Evolutionary conservation across 2,329 filamentous ascomycete genomes (phyloP).

Genomic region (Mariannaea sp.): DNA sequence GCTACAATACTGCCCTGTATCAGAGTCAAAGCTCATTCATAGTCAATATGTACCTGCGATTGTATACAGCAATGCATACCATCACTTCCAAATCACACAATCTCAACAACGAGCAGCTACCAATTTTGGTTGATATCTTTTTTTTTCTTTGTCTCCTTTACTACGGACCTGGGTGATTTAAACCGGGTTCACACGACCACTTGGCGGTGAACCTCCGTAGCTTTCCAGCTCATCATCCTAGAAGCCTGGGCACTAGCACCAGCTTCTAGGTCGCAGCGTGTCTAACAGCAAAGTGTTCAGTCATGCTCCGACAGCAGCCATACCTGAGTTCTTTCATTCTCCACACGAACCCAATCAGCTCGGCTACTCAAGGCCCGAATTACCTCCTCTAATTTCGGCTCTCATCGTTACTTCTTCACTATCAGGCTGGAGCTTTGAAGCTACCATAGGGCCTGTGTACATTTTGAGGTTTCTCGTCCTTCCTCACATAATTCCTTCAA

Average conservation of each 20-base stretch:
- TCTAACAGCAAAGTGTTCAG: conserved; percentile 28
- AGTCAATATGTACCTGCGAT: too few species aligned
- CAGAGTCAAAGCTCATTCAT: too few species aligned
- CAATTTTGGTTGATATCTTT: conserved; percentile 24
- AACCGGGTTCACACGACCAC: conserved; percentile 36
- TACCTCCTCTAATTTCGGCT: conserved; percentile 31
- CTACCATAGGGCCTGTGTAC: conserved; percentile 61
- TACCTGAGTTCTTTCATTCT: conserved; percentile 27
- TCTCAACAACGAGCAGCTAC: not conserved
- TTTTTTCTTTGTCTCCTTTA: conserved; percentile 31
- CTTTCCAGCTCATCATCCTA: conserved; percentile 32
- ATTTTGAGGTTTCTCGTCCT: conserved; percentile 32
- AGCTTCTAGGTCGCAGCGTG: conserved; percentile 28
- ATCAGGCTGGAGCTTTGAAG: conserved; percentile 68
- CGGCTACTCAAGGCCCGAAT: conserved; percentile 27
- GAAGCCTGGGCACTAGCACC: conserved; percentile 38
- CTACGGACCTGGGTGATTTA: conserved; percentile 33
- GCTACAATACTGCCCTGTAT: too few species aligned
- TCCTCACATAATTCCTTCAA: conserved; percentile 45
- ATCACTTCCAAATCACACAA: too few species aligned
- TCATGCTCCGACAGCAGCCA: conserved; percentile 29
- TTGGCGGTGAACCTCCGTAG: conserved; percentile 36
- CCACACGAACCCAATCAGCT: conserved; percentile 31
- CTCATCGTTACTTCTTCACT: conserved; percentile 38
- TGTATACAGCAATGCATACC: too few species aligned